Base-by-base conservation (phyloP, 1,284 basidiomycete genomes). In the Apiotrichum porosum region DNA sequence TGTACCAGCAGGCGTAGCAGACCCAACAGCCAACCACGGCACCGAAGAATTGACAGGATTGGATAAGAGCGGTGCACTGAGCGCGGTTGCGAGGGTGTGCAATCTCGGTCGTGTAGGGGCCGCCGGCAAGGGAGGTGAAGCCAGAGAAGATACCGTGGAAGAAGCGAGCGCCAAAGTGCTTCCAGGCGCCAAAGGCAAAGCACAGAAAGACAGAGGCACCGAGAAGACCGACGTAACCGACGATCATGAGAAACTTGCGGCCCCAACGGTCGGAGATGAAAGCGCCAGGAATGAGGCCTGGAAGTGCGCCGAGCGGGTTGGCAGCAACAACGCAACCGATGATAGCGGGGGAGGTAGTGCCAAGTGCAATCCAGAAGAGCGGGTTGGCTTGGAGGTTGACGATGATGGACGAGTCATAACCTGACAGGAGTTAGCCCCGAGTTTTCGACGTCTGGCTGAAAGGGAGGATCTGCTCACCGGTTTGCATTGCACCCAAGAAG, bases 41-140 rank as follows among this genome's bases (percentile, higher is more conserved):
- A 66, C 66, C n/a, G n/a, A 18, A 69, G 46, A 50, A 72, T 70
- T 12, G 61, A 59, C 12, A 71, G 69, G 35, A 62, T 38, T 9
- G 26, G 26, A 23, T 38, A 38, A 3, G 56, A 77, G 78, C 60
- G 19, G 57, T 55, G 24, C 44, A 48, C 38, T 57, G 55, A 22
- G n/a, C n/a, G n/a, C 60, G 52, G 13, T 57, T 47, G 13, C 60
- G 51, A n/a, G 60, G 60, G 32, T 61, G 60, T 23, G 54, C 59
- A 8, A 61, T 50, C 47, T 61, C 59, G 14, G 54, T 49, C 1
- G 57, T 51, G 8, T 37, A 34, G 17, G 46, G 54, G 50, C 41
- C 57, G 51, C 52, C 24, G 26, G 18, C 23, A 9, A 38, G 24
- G 15, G 24, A 23, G 23, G 58, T 56, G 37, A 44, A 32, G 31